Evolutionary conservation across 306 rosid genomes (phyloP).

Genomic region (Urtica urens): DNA sequence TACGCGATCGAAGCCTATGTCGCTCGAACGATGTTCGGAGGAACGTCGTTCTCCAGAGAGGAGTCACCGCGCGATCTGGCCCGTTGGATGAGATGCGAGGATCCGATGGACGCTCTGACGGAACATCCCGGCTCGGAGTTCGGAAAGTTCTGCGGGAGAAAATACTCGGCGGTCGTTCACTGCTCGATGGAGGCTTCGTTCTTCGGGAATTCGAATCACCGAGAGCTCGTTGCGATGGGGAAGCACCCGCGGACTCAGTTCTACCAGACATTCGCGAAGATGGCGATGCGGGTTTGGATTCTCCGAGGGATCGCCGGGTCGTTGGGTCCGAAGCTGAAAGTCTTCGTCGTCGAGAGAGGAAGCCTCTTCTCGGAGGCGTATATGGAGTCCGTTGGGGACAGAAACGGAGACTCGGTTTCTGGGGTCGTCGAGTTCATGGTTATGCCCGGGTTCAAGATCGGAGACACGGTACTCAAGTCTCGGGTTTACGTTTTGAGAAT

Average conservation of each 20-base stretch:
- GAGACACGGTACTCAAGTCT: constrained; percentile 42
- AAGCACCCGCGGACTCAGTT: constrained; percentile 76
- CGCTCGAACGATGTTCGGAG: constrained; percentile 51
- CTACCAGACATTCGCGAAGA: constrained; percentile 61
- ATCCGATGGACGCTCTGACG: constrained; percentile 47
- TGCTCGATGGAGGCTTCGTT: constrained; percentile 56
- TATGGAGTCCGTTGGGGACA: constrained; percentile 60
- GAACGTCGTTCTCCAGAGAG: constrained; percentile 14
- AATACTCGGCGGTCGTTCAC: constrained; percentile 54
- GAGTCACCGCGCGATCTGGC: constrained; percentile 33
- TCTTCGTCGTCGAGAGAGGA: constrained; percentile 43
- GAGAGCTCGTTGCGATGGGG: constrained; percentile 36
- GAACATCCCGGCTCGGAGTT: constrained; percentile 60
- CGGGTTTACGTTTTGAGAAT: constrained; percentile 44
- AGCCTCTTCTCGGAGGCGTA: constrained; percentile 38
- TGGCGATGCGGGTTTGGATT: constrained; percentile 85
- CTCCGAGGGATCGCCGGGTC: constrained; percentile 38
- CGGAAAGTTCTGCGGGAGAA: constrained; percentile 45
- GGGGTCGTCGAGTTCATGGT: constrained; percentile 59
- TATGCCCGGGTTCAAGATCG: constrained; percentile 67
- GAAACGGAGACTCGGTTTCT: constrained; percentile 14
- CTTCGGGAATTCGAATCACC: constrained; percentile 67
- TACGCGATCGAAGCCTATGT: constrained; percentile 81
- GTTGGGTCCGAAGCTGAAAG: constrained; percentile 40
- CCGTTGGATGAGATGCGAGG: constrained; percentile 41